These are phyloP conservation scores for Dioscorea dumetorum DNA, from an alignment of 106 monocot species.

Conservation along the genomic window DNA sequence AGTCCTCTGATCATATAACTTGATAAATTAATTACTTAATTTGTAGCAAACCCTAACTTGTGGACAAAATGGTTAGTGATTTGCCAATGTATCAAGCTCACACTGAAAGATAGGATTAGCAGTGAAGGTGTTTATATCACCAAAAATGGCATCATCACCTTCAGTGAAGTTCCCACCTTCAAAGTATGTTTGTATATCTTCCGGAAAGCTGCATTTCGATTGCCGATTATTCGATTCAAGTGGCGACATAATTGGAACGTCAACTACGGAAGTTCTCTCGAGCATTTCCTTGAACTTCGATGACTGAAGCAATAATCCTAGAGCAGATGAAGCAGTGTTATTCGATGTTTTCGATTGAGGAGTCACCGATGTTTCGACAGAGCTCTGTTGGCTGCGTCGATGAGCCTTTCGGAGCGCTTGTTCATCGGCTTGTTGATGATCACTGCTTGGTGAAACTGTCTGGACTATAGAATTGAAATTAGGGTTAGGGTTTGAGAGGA, in stretches of 20 bases:
- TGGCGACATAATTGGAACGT: neutral
- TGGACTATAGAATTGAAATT: too few species aligned
- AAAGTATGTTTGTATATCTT: too few species aligned
- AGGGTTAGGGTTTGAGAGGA: neutral
- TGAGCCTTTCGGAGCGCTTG: neutral
- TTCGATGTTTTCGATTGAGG: neutral
- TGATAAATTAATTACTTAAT: too few species aligned
- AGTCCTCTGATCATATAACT: too few species aligned
- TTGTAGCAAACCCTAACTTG: too few species aligned
- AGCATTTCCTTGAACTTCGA: conserved; percentile 43
- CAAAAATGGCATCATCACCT: too few species aligned
- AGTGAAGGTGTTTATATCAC: too few species aligned
- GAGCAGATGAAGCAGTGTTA: conserved; percentile 14
- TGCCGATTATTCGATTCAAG: conserved; percentile 7
- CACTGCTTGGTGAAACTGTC: neutral
- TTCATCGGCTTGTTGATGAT: neutral
- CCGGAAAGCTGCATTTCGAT: too few species aligned
- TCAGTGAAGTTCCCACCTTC: too few species aligned
- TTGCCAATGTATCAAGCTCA: too few species aligned
- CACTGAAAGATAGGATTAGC: too few species aligned
- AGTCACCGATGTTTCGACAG: neutral
- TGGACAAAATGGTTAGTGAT: too few species aligned
- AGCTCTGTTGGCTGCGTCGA: neutral
- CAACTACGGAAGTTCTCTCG: conserved; percentile 15
- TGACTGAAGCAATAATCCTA: conserved; percentile 33